These are phyloP conservation scores for Macadamia tetraphylla DNA, from an alignment of 164 flowering plant species.

Conservation along the genomic window DNA sequence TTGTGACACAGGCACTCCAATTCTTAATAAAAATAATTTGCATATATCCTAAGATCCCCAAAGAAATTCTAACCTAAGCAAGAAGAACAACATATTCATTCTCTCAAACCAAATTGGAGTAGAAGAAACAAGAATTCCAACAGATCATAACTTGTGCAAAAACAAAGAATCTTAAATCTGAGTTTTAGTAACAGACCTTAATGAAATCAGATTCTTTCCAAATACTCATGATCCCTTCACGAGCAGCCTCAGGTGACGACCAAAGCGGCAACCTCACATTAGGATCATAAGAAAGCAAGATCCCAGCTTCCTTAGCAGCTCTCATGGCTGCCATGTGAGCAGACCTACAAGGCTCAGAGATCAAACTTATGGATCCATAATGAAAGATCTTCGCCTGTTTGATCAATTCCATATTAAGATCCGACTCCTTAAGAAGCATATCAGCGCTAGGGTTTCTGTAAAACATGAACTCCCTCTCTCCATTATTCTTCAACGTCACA, in stretches of 20 bases:
- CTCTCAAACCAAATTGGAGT: too few relatives aligned
- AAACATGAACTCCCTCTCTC: slow-evolving; percentile 48
- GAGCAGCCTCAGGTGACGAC: slow-evolving; percentile 32
- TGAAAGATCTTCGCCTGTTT: slow-evolving; percentile 32
- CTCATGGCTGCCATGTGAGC: slow-evolving; percentile 34
- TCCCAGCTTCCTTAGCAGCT: slow-evolving; percentile 31
- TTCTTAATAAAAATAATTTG: too few relatives aligned
- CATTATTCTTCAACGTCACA: slow-evolving; percentile 34
- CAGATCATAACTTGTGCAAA: too few relatives aligned
- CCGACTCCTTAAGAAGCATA: slow-evolving; percentile 36
- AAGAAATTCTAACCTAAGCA: too few relatives aligned
- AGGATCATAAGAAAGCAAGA: slow-evolving; percentile 40
- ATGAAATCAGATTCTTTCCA: slow-evolving; percentile 37
- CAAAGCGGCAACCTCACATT: slow-evolving; percentile 30
- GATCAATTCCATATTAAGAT: slow-evolving; percentile 29
- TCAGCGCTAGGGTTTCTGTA: slow-evolving; percentile 48
- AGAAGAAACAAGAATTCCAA: too few relatives aligned
- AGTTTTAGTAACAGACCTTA: slow-evolving; percentile 14
- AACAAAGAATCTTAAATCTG: too few relatives aligned
- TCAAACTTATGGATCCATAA: slow-evolving; percentile 41
- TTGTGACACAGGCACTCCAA: too few relatives aligned
- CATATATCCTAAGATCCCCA: too few relatives aligned
- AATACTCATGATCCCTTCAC: slow-evolving; percentile 24
- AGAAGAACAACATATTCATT: too few relatives aligned
- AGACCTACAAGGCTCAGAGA: slow-evolving; percentile 36